Evolutionary conservation across 441 rosid genomes (phyloP).

Genomic region (Populus hybrid): DNA sequence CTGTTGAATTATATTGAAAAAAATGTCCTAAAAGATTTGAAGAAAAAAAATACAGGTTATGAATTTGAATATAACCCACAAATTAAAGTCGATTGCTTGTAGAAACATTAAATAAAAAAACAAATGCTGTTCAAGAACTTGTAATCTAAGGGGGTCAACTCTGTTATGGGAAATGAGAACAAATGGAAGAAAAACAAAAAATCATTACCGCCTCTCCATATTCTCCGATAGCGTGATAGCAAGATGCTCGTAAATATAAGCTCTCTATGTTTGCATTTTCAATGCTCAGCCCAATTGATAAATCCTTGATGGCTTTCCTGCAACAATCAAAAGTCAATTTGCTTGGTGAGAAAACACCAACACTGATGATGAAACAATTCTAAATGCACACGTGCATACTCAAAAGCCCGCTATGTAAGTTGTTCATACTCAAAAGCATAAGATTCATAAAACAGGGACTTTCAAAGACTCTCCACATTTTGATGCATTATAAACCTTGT

Average conservation of each 20-base stretch:
- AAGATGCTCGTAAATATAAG: constrained; percentile 89
- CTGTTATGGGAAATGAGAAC: neutral
- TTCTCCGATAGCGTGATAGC: constrained; percentile 95
- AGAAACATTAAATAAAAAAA: too few species aligned
- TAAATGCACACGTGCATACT: constrained; percentile 4
- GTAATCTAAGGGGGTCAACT: neutral
- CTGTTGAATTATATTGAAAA: too few species aligned
- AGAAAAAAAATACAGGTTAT: too few species aligned
- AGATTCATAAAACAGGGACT: neutral
- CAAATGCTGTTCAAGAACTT: neutral
- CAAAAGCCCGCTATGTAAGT: neutral
- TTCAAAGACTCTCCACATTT: neutral
- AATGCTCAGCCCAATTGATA: constrained; percentile 73
- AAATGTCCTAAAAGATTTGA: too few species aligned
- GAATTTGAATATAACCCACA: too few species aligned
- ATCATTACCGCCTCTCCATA: constrained; percentile 75
- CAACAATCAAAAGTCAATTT: constrained; percentile 29
- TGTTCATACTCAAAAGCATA: neutral
- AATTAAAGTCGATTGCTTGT: too few species aligned
- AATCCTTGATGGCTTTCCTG: constrained; percentile 95
- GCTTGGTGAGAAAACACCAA: too few species aligned
- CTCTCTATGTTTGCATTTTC: constrained; percentile 80
- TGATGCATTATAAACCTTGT: neutral
- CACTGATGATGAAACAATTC: constrained; percentile 15
- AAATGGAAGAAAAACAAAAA: neutral